A percentile compares a stretch with the other conserved stretches of the same genome.
These are phyloP conservation scores for Dispira parvispora DNA, from an alignment of 192 early-diverging fungal genomes.

Conservation along the genomic window DNA sequence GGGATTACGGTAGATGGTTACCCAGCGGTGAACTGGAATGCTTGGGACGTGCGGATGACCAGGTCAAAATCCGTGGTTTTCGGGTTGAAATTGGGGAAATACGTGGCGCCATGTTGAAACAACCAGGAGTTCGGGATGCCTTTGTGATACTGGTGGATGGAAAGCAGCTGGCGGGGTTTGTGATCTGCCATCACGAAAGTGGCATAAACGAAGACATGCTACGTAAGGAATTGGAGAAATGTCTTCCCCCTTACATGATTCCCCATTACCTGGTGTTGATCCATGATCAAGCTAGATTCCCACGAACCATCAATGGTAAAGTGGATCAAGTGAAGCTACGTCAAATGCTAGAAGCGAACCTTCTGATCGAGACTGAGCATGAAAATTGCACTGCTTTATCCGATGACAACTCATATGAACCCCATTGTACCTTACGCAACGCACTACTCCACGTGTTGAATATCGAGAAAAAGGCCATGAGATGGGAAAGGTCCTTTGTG, in stretches of 20 bases:
- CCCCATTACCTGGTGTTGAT: constrained; percentile 1
- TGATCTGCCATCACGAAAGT: too few relatives aligned
- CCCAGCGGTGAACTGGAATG: constrained; percentile 18
- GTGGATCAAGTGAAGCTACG: not conserved
- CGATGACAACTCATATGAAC: too few relatives aligned
- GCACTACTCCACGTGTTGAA: too few relatives aligned
- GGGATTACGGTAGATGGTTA: constrained; percentile 16
- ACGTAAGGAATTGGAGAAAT: too few relatives aligned
- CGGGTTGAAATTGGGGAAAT: constrained; percentile 20
- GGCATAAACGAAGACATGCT: too few relatives aligned
- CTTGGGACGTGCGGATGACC: constrained; percentile 19
- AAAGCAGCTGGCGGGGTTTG: not conserved
- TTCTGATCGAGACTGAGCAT: too few relatives aligned
- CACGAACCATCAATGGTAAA: not conserved
- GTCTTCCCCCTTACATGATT: not conserved
- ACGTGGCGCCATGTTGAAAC: not conserved
- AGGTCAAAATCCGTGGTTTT: constrained; percentile 23
- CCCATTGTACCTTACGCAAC: too few relatives aligned
- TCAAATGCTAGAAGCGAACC: too few relatives aligned
- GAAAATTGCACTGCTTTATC: too few relatives aligned
- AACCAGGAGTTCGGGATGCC: not conserved
- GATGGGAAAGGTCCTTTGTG: too few relatives aligned
- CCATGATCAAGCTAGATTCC: not conserved
- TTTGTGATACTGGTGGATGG: not conserved
- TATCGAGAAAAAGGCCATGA: too few relatives aligned